A percentile compares a stretch with the other conserved stretches of the same genome.
These are phyloP conservation scores for Carex parvula DNA, from an alignment of 176 grass and related monocot species.

Conservation along the genomic window DNA sequence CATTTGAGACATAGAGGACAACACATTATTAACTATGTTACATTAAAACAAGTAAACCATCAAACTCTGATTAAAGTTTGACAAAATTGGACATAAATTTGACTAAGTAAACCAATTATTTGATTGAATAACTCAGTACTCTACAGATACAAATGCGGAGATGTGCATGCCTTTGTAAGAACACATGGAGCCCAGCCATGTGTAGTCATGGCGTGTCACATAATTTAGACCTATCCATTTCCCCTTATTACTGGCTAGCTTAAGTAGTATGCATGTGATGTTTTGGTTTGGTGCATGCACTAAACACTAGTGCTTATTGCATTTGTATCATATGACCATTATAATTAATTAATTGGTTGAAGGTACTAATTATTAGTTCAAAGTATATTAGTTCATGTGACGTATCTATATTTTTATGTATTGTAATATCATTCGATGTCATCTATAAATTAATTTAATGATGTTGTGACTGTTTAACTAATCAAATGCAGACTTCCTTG, in stretches of 20 bases:
- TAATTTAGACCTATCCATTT: slow-evolving; percentile 13
- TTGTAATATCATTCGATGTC: neutral
- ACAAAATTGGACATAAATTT: slow-evolving; percentile 26
- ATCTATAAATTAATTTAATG: neutral
- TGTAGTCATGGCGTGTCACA: slow-evolving; percentile 47
- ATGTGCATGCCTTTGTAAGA: slow-evolving; percentile 38
- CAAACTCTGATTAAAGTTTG: slow-evolving; percentile 22
- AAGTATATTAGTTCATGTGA: neutral
- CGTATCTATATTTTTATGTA: neutral
- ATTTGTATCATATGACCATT: slow-evolving; percentile 25
- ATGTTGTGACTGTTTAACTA: neutral
- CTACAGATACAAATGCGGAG: slow-evolving; percentile 30
- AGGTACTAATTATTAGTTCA: neutral
- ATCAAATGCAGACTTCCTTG: neutral
- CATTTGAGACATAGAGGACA: neutral
- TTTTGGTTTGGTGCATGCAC: slow-evolving; percentile 25
- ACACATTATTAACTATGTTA: neutral
- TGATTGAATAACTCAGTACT: slow-evolving; percentile 29
- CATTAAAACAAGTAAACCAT: slow-evolving; percentile 26
- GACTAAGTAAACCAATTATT: slow-evolving; percentile 30
- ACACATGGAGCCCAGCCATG: slow-evolving; percentile 62
- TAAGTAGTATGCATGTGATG: slow-evolving; percentile 26
- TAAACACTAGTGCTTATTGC: slow-evolving; percentile 18
- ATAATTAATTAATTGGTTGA: neutral
- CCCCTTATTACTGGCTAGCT: slow-evolving; percentile 11